Evolutionary conservation across 2,329 filamentous ascomycete genomes (phyloP).

Genomic region (Fusarium sp.): DNA sequence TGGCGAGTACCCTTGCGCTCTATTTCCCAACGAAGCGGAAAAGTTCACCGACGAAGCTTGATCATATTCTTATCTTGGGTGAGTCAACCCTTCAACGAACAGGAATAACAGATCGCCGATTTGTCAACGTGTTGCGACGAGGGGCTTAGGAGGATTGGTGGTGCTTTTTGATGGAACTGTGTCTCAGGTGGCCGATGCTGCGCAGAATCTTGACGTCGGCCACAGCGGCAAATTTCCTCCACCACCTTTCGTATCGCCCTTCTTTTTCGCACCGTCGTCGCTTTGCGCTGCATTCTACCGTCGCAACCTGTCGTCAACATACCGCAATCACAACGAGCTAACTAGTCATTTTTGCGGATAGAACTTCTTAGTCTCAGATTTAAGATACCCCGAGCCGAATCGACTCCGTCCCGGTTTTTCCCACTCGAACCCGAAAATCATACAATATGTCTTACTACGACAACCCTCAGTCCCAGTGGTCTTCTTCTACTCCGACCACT

Average conservation of each 20-base stretch:
- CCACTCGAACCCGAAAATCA: conserved; percentile 22
- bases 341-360: conserved; percentile 18
- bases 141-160: conserved; percentile 26
- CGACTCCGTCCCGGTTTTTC: conserved; percentile 30
- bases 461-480: conserved; percentile 56
- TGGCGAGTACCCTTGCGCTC: conserved; percentile 37
- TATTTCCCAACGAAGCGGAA: conserved; percentile 33
- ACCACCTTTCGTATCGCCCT: conserved; percentile 27
- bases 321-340: conserved; percentile 26
- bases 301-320: conserved; percentile 26
- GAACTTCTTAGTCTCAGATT: conserved; percentile 29
- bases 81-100: conserved; percentile 33
- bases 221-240: conserved; percentile 37
- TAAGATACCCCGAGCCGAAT: conserved; percentile 17
- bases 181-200: conserved; percentile 40
- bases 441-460: conserved; percentile 59
- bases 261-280: conserved; percentile 15
- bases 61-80: conserved; percentile 31
- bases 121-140: conserved; percentile 42
- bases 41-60: conserved; percentile 28
- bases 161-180: conserved; percentile 40
- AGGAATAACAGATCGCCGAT: conserved; percentile 21
- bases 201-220: conserved; percentile 39
- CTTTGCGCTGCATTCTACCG: conserved; percentile 22
- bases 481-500: conserved; percentile 36